Evolutionary conservation across 2,329 filamentous ascomycete species (phyloP).

Genomic region (Talaromyces sp.): DNA sequence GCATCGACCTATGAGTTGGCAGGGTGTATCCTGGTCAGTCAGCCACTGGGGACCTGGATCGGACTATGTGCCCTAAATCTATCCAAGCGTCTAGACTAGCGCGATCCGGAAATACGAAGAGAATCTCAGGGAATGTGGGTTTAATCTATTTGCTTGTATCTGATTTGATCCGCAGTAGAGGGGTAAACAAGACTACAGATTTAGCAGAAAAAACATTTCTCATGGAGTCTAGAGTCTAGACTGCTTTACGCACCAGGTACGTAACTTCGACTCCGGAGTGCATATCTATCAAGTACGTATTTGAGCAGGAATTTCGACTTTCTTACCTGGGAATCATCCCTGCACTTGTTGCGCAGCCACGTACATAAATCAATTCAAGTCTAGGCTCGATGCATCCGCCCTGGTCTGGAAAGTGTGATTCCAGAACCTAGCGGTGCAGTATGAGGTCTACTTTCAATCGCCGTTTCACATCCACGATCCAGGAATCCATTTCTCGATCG

Average conservation of each 20-base stretch:
- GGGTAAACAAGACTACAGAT: background rate
- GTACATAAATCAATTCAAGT: background rate
- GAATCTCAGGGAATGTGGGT: background rate
- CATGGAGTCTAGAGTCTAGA: background rate
- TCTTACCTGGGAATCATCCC: background rate
- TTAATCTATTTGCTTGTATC: background rate
- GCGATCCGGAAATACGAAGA: background rate
- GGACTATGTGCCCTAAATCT: background rate
- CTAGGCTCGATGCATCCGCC: background rate
- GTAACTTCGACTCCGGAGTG: background rate
- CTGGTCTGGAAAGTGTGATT: background rate
- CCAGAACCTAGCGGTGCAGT: background rate
- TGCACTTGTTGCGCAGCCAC: background rate
- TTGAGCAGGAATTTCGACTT: background rate
- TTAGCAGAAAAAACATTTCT: background rate
- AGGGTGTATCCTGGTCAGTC: constrained; percentile 1
- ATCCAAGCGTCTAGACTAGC: background rate
- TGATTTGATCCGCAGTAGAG: background rate
- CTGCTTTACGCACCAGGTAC: background rate
- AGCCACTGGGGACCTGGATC: constrained; percentile 14
- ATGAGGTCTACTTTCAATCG: background rate
- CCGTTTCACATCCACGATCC: background rate
- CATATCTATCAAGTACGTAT: background rate
- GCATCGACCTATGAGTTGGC: constrained; percentile 1
- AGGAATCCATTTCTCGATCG: background rate